phyloP scores from a whole-genome alignment of 1,284 basidiomycete species.

The Takashimella tepidaria region DNA sequence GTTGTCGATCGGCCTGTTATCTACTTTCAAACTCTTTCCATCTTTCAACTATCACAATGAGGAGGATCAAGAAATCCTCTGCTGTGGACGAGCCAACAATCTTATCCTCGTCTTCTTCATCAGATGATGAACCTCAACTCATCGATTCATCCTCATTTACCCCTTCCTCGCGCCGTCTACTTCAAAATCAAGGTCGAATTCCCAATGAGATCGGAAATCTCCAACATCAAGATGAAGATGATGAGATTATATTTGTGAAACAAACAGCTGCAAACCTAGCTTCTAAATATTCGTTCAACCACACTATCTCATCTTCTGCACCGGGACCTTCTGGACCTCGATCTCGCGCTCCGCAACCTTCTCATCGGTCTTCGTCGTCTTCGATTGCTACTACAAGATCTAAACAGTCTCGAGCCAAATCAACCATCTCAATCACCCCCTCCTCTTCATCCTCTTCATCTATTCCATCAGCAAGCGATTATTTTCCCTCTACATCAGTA shows the following conservation, averaged over 20 bases:
- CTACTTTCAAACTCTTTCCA: too few species aligned
- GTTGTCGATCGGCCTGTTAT: too few species aligned
- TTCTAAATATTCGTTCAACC: background rate
- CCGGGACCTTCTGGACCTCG: constrained; percentile 48
- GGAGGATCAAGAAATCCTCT: too few species aligned
- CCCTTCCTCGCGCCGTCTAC: background rate
- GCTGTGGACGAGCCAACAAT: too few species aligned
- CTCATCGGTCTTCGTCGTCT: too few species aligned
- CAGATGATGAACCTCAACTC: constrained; percentile 11
- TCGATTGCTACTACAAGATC: too few species aligned
- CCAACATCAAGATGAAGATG: constrained; percentile 7
- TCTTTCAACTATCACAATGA: too few species aligned
- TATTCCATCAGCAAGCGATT: background rate
- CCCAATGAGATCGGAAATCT: background rate
- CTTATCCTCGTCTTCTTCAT: constrained; percentile 49
- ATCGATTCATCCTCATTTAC: constrained; percentile 1
- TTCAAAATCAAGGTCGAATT: background rate
- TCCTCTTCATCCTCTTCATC: background rate
- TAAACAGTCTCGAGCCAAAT: background rate
- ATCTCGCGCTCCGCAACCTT: constrained; percentile 55
- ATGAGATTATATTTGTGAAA: constrained; percentile 15
- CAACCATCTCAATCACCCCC: background rate
- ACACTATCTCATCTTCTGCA: background rate
- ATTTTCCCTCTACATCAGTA: background rate
- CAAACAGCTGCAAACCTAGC: background rate